Evolutionary conservation across 2,329 filamentous ascomycete species (phyloP).

Genomic region (Fusarium metavorans): DNA sequence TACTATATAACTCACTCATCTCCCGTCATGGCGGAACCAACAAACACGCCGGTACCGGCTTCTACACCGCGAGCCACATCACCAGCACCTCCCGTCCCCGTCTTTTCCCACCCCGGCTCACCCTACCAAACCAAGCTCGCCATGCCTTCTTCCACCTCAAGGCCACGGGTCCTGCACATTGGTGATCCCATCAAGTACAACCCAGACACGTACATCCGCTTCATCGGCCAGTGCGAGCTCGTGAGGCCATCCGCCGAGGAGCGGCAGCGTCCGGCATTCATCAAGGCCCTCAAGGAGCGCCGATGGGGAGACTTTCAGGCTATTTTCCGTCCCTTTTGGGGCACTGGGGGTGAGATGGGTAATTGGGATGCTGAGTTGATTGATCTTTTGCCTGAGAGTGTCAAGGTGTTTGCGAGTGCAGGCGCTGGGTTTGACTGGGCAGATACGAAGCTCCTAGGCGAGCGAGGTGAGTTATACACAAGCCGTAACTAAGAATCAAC

Average conservation of each 20-base stretch:
- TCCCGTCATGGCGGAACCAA: constrained; percentile 58
- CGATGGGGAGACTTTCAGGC: constrained; percentile 68
- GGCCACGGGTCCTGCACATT: constrained; percentile 76
- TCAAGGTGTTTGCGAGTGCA: constrained; percentile 73
- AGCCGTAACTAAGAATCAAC: background rate
- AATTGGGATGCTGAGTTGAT: constrained; percentile 73
- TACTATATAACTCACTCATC: constrained; percentile 2
- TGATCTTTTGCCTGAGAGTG: constrained; percentile 63
- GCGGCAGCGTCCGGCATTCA: constrained; percentile 63
- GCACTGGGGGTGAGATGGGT: constrained; percentile 75
- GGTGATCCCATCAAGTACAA: constrained; percentile 73
- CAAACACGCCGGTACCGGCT: constrained; percentile 59
- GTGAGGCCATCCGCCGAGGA: constrained; percentile 64
- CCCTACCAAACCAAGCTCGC: constrained; percentile 44
- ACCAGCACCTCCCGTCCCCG: constrained; percentile 47
- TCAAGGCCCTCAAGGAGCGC: constrained; percentile 60
- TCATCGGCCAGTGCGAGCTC: constrained; percentile 60
- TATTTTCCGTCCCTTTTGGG: constrained; percentile 71
- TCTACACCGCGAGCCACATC: constrained; percentile 60
- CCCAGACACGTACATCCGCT: constrained; percentile 57
- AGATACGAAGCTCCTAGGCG: constrained; percentile 70
- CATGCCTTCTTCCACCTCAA: constrained; percentile 39
- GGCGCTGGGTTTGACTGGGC: constrained; percentile 77
- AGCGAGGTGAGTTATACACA: constrained; percentile 59
- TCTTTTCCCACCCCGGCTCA: constrained; percentile 38